Evolutionary conservation across 2,329 filamentous ascomycete species (phyloP).

Genomic region (Nemania sp.): DNA sequence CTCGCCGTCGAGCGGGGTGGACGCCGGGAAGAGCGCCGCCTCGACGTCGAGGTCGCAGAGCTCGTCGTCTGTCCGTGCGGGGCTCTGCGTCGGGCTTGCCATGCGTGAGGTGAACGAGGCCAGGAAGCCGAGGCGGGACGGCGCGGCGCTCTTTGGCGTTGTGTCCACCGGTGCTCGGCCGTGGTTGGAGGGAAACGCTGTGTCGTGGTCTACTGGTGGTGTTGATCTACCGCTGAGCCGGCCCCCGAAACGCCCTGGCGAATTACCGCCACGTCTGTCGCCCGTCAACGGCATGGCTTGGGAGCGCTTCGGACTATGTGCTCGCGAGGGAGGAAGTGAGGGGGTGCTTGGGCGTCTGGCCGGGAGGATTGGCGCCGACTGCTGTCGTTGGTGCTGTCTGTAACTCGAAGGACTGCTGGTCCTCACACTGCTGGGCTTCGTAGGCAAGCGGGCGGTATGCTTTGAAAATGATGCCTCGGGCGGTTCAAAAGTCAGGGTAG

Average conservation of each 20-base stretch:
- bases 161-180: conserved; percentile 35
- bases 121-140: conserved; percentile 53
- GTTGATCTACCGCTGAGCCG: conserved; percentile 42
- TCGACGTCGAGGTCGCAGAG: conserved; percentile 61
- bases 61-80: conserved; percentile 52
- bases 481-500: conserved; percentile 27
- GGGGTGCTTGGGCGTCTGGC: conserved; percentile 22
- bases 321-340: conserved; percentile 25
- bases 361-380: conserved; percentile 32
- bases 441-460: conserved; percentile 20
- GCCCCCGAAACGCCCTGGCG: conserved; percentile 39
- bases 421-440: background rate
- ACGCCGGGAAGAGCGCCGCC: conserved; percentile 56
- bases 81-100: conserved; percentile 34
- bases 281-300: conserved; percentile 50
- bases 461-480: conserved; percentile 28
- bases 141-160: conserved; percentile 43
- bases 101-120: conserved; percentile 49
- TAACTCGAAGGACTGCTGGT: conserved; percentile 20
- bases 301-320: conserved; percentile 29
- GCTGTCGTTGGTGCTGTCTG: conserved; percentile 38
- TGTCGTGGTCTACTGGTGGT: conserved; percentile 32
- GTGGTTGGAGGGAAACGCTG: conserved; percentile 41
- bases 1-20: conserved; percentile 49
- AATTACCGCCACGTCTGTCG: conserved; percentile 43